Evolutionary conservation across 768 basidiomycete species (phyloP), one percentile per base, ranked within the genome.

Genomic region (Pilatotrama ljubarskyi): DNA sequence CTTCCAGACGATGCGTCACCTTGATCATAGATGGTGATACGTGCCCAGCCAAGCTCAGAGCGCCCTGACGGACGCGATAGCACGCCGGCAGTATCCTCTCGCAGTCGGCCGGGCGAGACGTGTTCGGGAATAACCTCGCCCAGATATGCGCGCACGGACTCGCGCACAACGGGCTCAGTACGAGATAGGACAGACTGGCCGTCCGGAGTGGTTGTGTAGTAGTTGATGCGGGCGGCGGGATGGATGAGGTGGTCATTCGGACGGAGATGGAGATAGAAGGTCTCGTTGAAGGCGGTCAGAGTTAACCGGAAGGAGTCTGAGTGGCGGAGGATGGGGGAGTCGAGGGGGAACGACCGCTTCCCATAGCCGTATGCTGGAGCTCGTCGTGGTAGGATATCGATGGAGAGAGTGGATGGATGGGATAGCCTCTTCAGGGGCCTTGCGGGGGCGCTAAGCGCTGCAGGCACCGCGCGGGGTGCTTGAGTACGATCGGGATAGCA

Each of bases 221-320:
- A 87, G 51, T 81, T 83, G 57, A 92, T 79, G 41, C 86, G 83
- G 1, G 91, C 91, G 52, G 87, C 82, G 42, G 91, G 86, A 68
- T 93, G 90, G 51, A 93, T 77, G 61, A 94, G 83, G 63, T 90
- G 77, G 63, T 88, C 83, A 69, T 91, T 92, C 8, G 92, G 91
- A 17, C 82, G 83, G 49, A 94, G 78, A 67, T 93, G 88, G 44
- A 94, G 79, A 68, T 87, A 77, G 68, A 85, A 88, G 25, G 78
- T 81, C 41, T 88, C 80, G 63, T 80, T 80, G 66, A 87, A 88
- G 10, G 85, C 87, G 42, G 84, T 78, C 51, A 92, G 74, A 26
- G 82, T 83, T 51, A 92, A 79, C 25, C 90, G 83, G 70, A 91
- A 84, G 10, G 84, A 83, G 70, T 92, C 90, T 67, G 84, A 80